These are phyloP conservation scores for Neurospora sp. DNA, from an alignment of 495 filamentous ascomycete species.

Conservation along the genomic window DNA sequence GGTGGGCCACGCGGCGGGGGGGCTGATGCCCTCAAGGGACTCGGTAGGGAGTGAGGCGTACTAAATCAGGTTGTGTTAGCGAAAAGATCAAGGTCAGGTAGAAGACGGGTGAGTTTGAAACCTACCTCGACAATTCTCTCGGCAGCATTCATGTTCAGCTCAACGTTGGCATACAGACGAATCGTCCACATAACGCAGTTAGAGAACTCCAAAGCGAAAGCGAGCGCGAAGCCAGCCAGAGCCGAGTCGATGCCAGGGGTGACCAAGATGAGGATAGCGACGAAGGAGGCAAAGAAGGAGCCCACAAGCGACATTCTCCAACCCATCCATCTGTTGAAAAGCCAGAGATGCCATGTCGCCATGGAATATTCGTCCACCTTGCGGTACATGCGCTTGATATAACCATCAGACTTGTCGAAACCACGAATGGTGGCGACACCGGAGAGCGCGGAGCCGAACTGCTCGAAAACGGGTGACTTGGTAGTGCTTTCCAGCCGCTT, in stretches of 20 bases:
- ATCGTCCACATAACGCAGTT: constrained; percentile 48
- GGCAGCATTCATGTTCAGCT: constrained; percentile 76
- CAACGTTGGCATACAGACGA: constrained; percentile 52
- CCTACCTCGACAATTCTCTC: constrained; percentile 64
- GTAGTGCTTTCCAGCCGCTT: constrained; percentile 66
- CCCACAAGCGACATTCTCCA: constrained; percentile 63
- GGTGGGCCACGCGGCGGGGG: constrained; percentile 72
- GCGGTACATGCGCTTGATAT: constrained; percentile 54
- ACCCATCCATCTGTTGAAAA: constrained; percentile 66
- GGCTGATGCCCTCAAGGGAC: constrained; percentile 44
- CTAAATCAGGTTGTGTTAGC: background rate
- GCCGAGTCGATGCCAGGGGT: constrained; percentile 57
- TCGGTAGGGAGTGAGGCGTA: constrained; percentile 67
- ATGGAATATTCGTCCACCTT: constrained; percentile 55
- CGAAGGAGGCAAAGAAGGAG: constrained; percentile 55
- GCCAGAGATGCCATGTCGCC: constrained; percentile 56
- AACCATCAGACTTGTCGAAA: constrained; percentile 53
- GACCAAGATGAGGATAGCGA: constrained; percentile 54
- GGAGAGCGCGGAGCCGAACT: constrained; percentile 57
- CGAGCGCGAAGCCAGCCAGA: constrained; percentile 69
- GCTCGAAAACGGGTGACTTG: constrained; percentile 70
- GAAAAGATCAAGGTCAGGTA: background rate
- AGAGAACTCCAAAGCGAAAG: constrained; percentile 47
- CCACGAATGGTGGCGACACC: constrained; percentile 70
- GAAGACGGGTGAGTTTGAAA: background rate